Conservation (phyloP, 805 yeast species). For the Myxozyma neotropica region DNA sequence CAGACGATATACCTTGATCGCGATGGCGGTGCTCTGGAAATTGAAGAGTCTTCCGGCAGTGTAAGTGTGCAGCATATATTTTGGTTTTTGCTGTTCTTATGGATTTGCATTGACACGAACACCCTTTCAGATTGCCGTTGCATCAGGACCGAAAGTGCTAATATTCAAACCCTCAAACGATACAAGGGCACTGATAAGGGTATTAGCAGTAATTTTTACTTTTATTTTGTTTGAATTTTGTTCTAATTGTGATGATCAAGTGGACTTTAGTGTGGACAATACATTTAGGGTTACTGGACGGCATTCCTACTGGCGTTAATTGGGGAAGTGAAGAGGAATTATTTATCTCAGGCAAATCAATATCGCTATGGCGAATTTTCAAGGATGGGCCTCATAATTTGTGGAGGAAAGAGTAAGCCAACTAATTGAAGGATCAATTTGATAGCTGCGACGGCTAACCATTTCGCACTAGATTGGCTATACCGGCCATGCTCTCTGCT, state of each 20-base stretch:
- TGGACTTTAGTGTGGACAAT: constrained; percentile 31
- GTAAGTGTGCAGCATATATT: constrained; percentile 25
- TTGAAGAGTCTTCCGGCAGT: constrained; percentile 61
- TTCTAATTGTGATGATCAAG: not conserved
- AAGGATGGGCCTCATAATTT: constrained; percentile 23
- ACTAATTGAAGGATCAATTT: too few relatives aligned
- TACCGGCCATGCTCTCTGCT: constrained; percentile 58
- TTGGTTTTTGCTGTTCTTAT: not conserved
- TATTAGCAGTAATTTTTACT: not conserved
- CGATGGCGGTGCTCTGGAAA: constrained; percentile 68
- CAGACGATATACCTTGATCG: constrained; percentile 75
- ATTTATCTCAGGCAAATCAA: constrained; percentile 29
- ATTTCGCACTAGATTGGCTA: constrained; percentile 54
- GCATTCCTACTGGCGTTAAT: constrained; percentile 28
- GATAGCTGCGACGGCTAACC: not conserved
- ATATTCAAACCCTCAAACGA: constrained; percentile 24
- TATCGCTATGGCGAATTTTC: constrained; percentile 31
- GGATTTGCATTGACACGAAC: not conserved
- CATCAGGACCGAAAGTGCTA: constrained; percentile 31
- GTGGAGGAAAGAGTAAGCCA: constrained; percentile 28
- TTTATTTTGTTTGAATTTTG: not conserved
- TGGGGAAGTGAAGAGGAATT: constrained; percentile 33
- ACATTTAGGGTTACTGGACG: constrained; percentile 29
- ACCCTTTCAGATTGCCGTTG: constrained; percentile 31
- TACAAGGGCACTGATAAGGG: constrained; percentile 13